Evolutionary conservation across 305 asterid species (phyloP), one percentile per base, ranked within the genome.

Genomic region (Fraxinus sp.): DNA sequence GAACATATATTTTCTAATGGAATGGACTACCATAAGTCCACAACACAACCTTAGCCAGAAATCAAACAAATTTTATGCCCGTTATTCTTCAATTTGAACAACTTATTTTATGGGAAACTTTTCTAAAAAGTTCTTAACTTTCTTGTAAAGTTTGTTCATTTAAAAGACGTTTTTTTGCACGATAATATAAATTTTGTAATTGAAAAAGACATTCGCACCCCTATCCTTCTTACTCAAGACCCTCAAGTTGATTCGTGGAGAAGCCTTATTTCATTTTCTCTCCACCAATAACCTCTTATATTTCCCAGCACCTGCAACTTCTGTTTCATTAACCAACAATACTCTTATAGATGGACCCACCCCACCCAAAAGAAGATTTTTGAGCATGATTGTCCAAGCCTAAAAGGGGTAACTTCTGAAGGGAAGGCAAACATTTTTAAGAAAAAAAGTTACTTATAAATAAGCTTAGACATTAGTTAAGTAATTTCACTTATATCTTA

Each of bases 11-110:
- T 41, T 41, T 41, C 6, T 4, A 49, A 72, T 33, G 16, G 18
- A 72, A 20, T 71, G 76, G 76, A 33, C 24, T 13, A 13, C n/a
- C 41, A 5, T 11, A 5, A 72, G n/a, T 18, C 39, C 6, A 33
- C 37, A 33, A 5, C 37, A 33, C 59, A 49, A 49, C 20, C 59
- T 49, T 13, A 14, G 59, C 59, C 59, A 49, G 59, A 49, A 41
- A 76, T 5, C 49, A 73, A 80, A 57, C 13, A 57, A 35, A 20
- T 44, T 79, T 81, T 59, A 18, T 79, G 78, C 70, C 28, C 5
- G 26, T 24, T 13, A 3, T 49, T 49, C 59, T 14, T 14, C 20
- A 49, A 49, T 49, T 49, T 13, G 7, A 49, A 49, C 59, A 6
- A 49, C 5, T 46, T 46, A 46, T 46, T 55, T 55, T 55, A 55